Conservation (phyloP, 1,284 basidiomycete genomes). For the Fomitopsis palustris region DNA sequence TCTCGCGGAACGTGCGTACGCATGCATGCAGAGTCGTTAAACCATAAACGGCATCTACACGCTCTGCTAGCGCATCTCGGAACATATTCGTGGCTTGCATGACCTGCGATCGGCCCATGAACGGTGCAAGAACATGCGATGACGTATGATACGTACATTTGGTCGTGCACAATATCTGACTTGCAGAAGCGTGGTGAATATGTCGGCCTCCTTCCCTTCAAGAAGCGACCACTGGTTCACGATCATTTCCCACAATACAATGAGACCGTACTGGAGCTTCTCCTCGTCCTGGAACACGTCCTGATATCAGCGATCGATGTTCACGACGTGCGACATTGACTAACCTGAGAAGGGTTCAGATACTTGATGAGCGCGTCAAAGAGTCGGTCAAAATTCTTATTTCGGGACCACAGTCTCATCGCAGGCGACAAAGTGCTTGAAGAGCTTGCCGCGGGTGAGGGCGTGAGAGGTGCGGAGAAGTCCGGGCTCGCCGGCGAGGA, state of each 20-base stretch:
- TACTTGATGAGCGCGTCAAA: constrained; percentile 60
- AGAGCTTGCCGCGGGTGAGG: constrained; percentile 21
- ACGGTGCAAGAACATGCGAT: neutral
- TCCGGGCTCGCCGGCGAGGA: constrained; percentile 39
- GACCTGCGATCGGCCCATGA: constrained; percentile 42
- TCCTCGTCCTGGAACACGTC: constrained; percentile 47
- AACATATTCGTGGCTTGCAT: constrained; percentile 77
- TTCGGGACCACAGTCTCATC: constrained; percentile 61
- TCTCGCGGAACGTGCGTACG: constrained; percentile 57
- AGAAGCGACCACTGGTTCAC: constrained; percentile 62
- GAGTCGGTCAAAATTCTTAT: constrained; percentile 61
- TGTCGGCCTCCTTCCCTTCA: constrained; percentile 70
- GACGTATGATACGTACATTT: constrained; percentile 43
- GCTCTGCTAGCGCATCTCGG: constrained; percentile 65
- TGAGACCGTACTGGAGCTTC: constrained; percentile 67
- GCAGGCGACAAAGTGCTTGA: constrained; percentile 40
- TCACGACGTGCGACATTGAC: constrained; percentile 14
- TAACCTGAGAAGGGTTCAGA: constrained; percentile 56
- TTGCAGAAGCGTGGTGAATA: constrained; percentile 60
- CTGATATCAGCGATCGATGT: constrained; percentile 13
- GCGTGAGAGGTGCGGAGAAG: constrained; percentile 43
- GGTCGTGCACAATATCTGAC: constrained; percentile 67
- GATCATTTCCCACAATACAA: constrained; percentile 74
- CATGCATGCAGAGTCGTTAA: constrained; percentile 75
- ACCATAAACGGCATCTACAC: constrained; percentile 79